Evolutionary conservation across 2,329 filamentous ascomycete genomes (phyloP), one percentile per base, ranked within the genome.

Genomic region (Talaromyces albobiverticillius): DNA sequence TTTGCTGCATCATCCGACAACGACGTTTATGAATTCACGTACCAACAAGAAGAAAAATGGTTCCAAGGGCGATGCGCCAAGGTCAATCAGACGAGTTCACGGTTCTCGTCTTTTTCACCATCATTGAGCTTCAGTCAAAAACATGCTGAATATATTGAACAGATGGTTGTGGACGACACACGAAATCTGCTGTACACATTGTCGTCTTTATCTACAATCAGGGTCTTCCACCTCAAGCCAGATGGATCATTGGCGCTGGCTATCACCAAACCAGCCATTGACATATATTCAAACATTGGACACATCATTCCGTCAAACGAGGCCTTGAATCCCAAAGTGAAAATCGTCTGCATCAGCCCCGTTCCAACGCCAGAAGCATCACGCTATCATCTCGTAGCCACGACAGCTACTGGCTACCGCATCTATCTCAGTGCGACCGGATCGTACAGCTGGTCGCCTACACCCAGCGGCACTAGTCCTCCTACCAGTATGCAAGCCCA

Each of bases 401-500:
- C 92, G 13, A 97, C 93, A 0, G 87, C 87, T 55, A 95, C 90
- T 0, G 94, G 95, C 18, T 95, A 92, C 67, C 85, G 94, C 20
- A 83, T 99, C 4, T 97, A 94, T 69, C 80, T 99, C 51, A 97
- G 91, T 66, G 90, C 93, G 4, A 96, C 91, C 0, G 88, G 87
- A 59, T 87, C 90, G 16, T 74, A 82, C 79, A 68, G 71, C 60
- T 71, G 74, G 73, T 71, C 75, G 52, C 73, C 76, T 53, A 78
- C 83, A 26, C 81, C 80, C 13, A 81, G 82, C 20, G 79, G 82
- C 18, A 80, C 82, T 7, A 86, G 80, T 55, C 85, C 89, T 0
- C 92, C 94, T 0, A 92, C 89, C 62, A 96, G 90, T 72, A 96
- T 99, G 90, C 92, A 96, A 71, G 85, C 96, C n/a, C 88, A 95